Evolutionary conservation across 345 rosid species (phyloP).

Genomic region (Garcia nutans): DNA sequence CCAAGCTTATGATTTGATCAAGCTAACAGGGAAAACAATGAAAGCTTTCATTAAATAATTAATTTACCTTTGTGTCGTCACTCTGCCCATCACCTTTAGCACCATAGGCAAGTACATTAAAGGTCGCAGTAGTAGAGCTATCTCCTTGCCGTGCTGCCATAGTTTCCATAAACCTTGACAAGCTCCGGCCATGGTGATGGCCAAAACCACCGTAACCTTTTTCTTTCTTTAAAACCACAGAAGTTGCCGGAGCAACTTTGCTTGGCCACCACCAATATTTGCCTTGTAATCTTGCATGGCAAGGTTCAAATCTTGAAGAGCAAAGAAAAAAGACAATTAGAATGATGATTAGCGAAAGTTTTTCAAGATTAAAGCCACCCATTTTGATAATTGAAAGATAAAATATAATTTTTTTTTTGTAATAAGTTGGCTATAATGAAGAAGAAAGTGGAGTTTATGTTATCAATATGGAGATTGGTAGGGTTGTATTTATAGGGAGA

Average conservation of each 20-base stretch:
- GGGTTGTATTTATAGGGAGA: conserved; percentile 39
- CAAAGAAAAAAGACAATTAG: conserved; percentile 33
- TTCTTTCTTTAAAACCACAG: conserved; percentile 15
- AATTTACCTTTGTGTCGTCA: conserved; percentile 71
- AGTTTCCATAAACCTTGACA: conserved; percentile 16
- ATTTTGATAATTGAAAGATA: conserved; percentile 28
- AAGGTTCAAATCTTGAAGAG: conserved; percentile 34
- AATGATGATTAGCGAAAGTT: conserved; percentile 18
- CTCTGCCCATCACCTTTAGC: conserved; percentile 78
- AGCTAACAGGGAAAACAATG: background rate
- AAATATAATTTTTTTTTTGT: background rate
- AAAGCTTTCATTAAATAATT: background rate
- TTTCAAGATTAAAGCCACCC: conserved; percentile 28
- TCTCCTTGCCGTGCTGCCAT: conserved; percentile 18
- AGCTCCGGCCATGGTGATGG: conserved; percentile 18
- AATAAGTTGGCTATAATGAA: conserved; percentile 7
- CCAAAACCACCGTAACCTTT: background rate
- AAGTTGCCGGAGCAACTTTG: background rate
- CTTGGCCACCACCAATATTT: conserved; percentile 35
- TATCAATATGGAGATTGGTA: background rate
- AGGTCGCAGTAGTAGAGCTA: conserved; percentile 21
- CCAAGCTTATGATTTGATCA: background rate
- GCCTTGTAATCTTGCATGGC: conserved; percentile 47
- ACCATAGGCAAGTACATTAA: conserved; percentile 63
- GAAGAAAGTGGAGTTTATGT: background rate